Base-by-base conservation (phyloP, 129 eudicot species). In the Helichrysum umbraculigerum region DNA sequence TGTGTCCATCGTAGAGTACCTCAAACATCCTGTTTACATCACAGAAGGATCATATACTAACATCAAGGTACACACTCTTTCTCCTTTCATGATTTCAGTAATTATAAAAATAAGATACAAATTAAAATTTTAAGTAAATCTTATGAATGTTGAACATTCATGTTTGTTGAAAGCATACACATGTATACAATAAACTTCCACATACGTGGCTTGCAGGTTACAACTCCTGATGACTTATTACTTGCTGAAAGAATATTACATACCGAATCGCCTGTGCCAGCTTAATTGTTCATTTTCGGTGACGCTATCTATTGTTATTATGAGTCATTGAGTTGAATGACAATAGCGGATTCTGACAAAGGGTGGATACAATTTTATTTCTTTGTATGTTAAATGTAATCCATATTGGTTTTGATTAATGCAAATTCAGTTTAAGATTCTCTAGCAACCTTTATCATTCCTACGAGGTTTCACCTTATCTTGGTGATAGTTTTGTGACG, bases 1-100 rank as follows among this genome's bases (percentile, higher is more conserved):
- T 79, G 99, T 95, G 47, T 95, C 99, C 8, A 91, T 95, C 35
- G 99, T 95, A 79, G 99, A 95, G 89, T 88, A 95, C 85, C 97
- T 95, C 33, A 86, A 83, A 64, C 99, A 91, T 83, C 97, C 99
- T 58, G 99, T 95, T n/a, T 89, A 83, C 87, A 95, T 95, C 57
- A 91, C 97, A 51, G 92, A 91, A 71, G 99, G 99, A 79, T 95
- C 97, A 66, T 95, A 95, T 82, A 89, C 96, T 62, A 95, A 95
- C 94, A 89, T 95, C 68, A 95, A 95, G 97, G 99, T 95, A 85
- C 29, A 35, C 21, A 28, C 25, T 42, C 34, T 17, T 66, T 82
- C 33, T 17, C 11, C 11, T 21, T 66, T 81, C 28, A 22, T 19
- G 7, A 16, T 60, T 67, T 19, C 30, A 19, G 19, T 22, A 57